phyloP scores from a whole-genome alignment of 2,329 filamentous ascomycete species.

The Colletotrichum scovillei region DNA sequence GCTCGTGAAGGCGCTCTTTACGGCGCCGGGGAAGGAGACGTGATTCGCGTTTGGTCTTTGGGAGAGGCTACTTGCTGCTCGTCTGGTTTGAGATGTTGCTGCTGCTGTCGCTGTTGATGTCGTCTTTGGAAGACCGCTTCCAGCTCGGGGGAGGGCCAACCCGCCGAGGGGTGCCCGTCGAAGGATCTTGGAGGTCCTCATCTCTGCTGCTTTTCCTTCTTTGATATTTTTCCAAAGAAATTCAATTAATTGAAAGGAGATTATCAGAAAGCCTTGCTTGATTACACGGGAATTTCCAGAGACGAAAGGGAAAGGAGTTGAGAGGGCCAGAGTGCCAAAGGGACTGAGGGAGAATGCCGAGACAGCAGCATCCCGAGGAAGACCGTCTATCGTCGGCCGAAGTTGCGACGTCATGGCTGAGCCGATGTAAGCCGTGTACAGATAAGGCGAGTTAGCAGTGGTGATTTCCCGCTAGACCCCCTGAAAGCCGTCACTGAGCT shows the following conservation, averaged over 20 bases:
- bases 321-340: background rate
- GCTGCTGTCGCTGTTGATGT: slow-evolving; percentile 36
- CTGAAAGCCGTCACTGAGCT: background rate
- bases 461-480: background rate
- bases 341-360: slow-evolving; percentile 17
- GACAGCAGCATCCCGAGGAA: slow-evolving; percentile 21
- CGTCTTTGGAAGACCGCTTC: background rate
- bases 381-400: slow-evolving; percentile 31
- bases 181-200: slow-evolving; percentile 42
- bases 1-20: slow-evolving; percentile 92
- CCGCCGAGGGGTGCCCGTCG: slow-evolving; percentile 43
- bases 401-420: slow-evolving; percentile 43
- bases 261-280: background rate
- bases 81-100: slow-evolving; percentile 40
- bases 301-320: background rate
- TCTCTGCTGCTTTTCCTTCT: background rate
- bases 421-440: slow-evolving; percentile 46
- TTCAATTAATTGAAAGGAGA: background rate
- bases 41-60: slow-evolving; percentile 66
- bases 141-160: slow-evolving; percentile 38
- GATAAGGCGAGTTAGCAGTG: too few species aligned
- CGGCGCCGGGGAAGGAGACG: slow-evolving; percentile 89
- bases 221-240: background rate
- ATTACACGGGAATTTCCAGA: background rate
- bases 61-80: slow-evolving; percentile 62